A percentile compares a stretch with the other conserved stretches of the same genome.
These are phyloP conservation scores for Rhizodiscina lignyota DNA, from an alignment of 495 filamentous ascomycete species.

Conservation along the genomic window DNA sequence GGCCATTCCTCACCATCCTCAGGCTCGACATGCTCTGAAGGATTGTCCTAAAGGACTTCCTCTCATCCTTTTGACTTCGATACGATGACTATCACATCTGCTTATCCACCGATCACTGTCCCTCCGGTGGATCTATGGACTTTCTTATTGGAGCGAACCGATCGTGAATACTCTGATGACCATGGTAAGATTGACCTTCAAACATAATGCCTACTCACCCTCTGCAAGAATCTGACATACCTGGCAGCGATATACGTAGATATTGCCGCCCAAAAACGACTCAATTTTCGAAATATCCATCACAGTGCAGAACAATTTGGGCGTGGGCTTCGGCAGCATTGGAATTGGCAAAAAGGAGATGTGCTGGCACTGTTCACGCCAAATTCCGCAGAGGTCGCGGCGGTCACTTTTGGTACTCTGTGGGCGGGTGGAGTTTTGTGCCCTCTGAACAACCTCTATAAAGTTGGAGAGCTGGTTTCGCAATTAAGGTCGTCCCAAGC, in stretches of 20 bases:
- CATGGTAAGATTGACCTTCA: conserved; percentile 29
- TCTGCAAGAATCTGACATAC: neutral
- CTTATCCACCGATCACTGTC: conserved; percentile 39
- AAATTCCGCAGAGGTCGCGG: conserved; percentile 24
- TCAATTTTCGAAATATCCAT: conserved; percentile 57
- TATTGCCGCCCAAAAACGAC: conserved; percentile 49
- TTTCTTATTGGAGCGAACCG: conserved; percentile 64
- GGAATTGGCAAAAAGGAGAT: conserved; percentile 64
- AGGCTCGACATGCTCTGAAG: too few relatives aligned
- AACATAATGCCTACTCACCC: neutral
- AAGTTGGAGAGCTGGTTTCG: conserved; percentile 67
- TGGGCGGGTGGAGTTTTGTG: conserved; percentile 74
- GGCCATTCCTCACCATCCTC: too few relatives aligned
- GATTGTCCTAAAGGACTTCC: too few relatives aligned
- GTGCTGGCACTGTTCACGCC: conserved; percentile 23
- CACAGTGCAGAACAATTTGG: conserved; percentile 57
- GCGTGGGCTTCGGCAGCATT: conserved; percentile 54
- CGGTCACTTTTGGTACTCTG: conserved; percentile 56
- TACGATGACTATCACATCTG: conserved; percentile 38
- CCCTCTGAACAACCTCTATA: conserved; percentile 80
- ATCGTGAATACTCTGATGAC: conserved; percentile 46
- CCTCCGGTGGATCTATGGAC: conserved; percentile 54
- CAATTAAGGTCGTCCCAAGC: conserved; percentile 71
- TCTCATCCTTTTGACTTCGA: too few relatives aligned
- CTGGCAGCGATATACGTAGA: conserved; percentile 64